phyloP scores from a whole-genome alignment of 371 early-diverging fungal species.

The Mucor indicus region DNA sequence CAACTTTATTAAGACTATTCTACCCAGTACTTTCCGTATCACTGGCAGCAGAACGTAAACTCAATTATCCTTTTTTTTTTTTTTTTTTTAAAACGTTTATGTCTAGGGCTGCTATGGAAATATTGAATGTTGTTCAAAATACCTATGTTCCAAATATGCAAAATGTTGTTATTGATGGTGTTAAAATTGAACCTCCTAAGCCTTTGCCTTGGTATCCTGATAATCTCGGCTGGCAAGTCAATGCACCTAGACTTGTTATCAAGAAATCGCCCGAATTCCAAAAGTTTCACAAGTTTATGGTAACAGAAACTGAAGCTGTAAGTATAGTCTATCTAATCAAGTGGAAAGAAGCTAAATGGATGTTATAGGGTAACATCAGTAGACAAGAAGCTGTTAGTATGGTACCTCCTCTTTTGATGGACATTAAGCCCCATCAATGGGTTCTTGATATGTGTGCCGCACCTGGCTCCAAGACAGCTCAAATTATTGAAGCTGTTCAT shows the following conservation, averaged over 20 bases:
- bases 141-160: constrained; percentile 57
- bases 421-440: constrained; percentile 87
- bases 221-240: constrained; percentile 84
- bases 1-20: constrained; percentile 54
- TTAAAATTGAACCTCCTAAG: constrained; percentile 67
- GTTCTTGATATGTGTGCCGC: constrained; percentile 92
- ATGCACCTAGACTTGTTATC: constrained; percentile 66
- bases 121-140: constrained; percentile 53
- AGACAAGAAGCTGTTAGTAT: constrained; percentile 98
- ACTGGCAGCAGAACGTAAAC: constrained; percentile 81
- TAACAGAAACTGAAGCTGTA: constrained; percentile 90
- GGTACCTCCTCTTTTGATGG: constrained; percentile 95
- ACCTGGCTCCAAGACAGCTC: constrained; percentile 89
- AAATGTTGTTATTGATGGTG: constrained; percentile 65
- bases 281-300: constrained; percentile 90
- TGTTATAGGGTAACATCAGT: constrained; percentile 83
- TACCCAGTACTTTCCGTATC: constrained; percentile 93
- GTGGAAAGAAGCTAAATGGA: background rate
- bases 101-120: constrained; percentile 43
- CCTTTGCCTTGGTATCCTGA: constrained; percentile 92
- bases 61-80: background rate
- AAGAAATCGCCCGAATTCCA: constrained; percentile 70
- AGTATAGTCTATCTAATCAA: constrained; percentile 4
- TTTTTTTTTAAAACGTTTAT: too few species aligned
- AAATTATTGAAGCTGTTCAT: constrained; percentile 92